Conservation (phyloP, 768 basidiomycete species). For the Brasilioporus rufonigricans region DNA sequence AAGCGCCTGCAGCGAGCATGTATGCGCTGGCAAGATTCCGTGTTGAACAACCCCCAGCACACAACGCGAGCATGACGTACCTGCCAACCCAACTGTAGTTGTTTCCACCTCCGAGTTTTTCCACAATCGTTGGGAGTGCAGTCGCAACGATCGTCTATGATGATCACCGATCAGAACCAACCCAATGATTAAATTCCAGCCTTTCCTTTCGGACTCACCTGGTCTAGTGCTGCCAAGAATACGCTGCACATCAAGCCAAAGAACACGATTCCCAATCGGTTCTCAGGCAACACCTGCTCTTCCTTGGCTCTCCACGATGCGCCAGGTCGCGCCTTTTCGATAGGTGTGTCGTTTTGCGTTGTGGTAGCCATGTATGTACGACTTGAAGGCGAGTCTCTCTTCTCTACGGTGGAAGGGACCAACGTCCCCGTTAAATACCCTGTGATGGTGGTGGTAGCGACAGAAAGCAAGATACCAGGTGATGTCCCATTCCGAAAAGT, state of each 20-base stretch:
- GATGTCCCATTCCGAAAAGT: neutral
- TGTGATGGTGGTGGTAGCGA: neutral
- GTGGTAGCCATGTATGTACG: slow-evolving; percentile 8
- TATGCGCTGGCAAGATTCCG: slow-evolving; percentile 55
- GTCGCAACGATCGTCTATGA: slow-evolving; percentile 67
- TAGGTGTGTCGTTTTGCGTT: neutral
- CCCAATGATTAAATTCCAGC: neutral
- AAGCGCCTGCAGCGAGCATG: slow-evolving; percentile 62
- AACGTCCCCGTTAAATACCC: no score
- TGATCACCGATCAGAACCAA: neutral
- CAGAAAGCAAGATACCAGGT: neutral
- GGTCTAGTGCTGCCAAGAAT: slow-evolving; percentile 53
- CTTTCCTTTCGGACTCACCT: slow-evolving; percentile 37
- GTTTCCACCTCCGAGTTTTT: slow-evolving; percentile 58
- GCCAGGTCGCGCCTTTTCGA: slow-evolving; percentile 37
- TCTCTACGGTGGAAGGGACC: neutral
- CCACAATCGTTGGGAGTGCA: slow-evolving; percentile 72
- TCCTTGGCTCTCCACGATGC: slow-evolving; percentile 56
- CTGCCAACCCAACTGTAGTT: slow-evolving; percentile 75
- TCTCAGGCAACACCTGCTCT: slow-evolving; percentile 49
- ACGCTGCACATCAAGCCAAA: slow-evolving; percentile 31
- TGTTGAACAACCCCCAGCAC: neutral
- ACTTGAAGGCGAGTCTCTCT: neutral
- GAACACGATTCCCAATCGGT: slow-evolving; percentile 24
- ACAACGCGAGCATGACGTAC: slow-evolving; percentile 31